Evolutionary conservation across 805 yeast species (phyloP).

Genomic region (Ogataea trehaloabstinens): DNA sequence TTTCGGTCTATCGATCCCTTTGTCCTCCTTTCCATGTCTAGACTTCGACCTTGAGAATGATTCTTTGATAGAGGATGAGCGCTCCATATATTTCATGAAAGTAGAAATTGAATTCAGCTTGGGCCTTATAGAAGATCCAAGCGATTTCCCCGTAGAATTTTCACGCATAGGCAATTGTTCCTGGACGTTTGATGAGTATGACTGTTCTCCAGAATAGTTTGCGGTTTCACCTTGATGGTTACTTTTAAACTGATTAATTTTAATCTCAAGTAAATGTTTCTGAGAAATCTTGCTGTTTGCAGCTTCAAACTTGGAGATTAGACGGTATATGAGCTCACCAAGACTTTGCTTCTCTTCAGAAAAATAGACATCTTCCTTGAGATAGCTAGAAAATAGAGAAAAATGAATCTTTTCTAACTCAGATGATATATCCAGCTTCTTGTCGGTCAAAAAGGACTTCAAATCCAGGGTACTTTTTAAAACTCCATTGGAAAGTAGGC

Average conservation of each 20-base stretch:
- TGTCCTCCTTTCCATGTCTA: slow-evolving; percentile 10
- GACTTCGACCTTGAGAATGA: slow-evolving; percentile 18
- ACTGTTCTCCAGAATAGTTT: slow-evolving; percentile 13
- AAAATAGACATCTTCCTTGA: slow-evolving; percentile 67
- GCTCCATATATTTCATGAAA: slow-evolving; percentile 53
- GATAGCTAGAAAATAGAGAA: slow-evolving; percentile 71
- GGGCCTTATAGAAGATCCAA: slow-evolving; percentile 19
- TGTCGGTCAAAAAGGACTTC: slow-evolving; percentile 53
- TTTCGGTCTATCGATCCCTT: neutral
- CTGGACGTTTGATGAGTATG: slow-evolving; percentile 4
- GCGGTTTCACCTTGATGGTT: slow-evolving; percentile 12
- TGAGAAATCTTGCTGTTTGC: slow-evolving; percentile 36
- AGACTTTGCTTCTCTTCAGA: slow-evolving; percentile 67
- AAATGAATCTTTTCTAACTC: slow-evolving; percentile 69
- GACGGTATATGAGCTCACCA: slow-evolving; percentile 47
- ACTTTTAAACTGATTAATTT: slow-evolving; percentile 26
- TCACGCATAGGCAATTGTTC: slow-evolving; percentile 11
- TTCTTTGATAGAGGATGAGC: slow-evolving; percentile 36
- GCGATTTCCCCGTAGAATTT: slow-evolving; percentile 12
- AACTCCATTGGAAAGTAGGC: slow-evolving; percentile 58
- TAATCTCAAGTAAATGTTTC: slow-evolving; percentile 33
- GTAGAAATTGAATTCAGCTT: slow-evolving; percentile 30
- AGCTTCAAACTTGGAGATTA: slow-evolving; percentile 45
- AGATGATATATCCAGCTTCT: slow-evolving; percentile 42
- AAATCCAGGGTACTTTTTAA: slow-evolving; percentile 62